Base-by-base conservation (phyloP, 2,329 filamentous ascomycete genomes). In the Nectriaceae sp. region DNA sequence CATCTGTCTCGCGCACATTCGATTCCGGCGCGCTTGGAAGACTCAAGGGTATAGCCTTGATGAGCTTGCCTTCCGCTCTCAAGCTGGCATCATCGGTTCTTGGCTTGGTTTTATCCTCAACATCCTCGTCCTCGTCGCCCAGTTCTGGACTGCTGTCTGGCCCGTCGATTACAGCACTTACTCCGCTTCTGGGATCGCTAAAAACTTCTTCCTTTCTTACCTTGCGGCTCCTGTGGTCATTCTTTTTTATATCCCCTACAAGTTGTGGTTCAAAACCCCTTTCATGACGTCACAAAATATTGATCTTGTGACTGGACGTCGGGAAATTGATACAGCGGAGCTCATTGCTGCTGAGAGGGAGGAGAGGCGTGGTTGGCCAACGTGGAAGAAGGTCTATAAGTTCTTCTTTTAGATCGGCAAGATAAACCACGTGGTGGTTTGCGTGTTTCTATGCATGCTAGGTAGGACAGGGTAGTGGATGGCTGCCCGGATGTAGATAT, bases 1-100 rank as follows among this genome's bases (percentile, higher is more conserved):
- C 56, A 92, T 96, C 67, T 96, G 90, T 67, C 74, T 95, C 4
- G 82, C 86, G n/a, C 92, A 97, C 70, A 95, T 96, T 62, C 89
- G 91, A 39, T 97, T 96, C 80, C 89, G 92, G 53, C 72, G 74
- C 15, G 89, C 85, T 8, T 95, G 90, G 90, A 76, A 75, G 26
- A 63, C 73, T 5, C 80, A 84, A 49, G 87, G 87, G 33, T 86
- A 86, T 64, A 77, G 74, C 15, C 72, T 93, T 19, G 76, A 84
- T 48, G 88, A 96, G 59, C 77, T 97, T 4, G 88, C 92, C 8
- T 97, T 93, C 75, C 76, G 72, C 31, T 88, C 88, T 1, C 88
- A 94, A 64, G 80, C 87, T 3, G 92, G 92, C 48, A 74, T 93
- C 5, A 57, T 79, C 8, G 93, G 92, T 4, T 94, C 90, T 2